Base-by-base conservation (phyloP, 305 asterid genomes). In the Fraxinus xanthoxyloides region DNA sequence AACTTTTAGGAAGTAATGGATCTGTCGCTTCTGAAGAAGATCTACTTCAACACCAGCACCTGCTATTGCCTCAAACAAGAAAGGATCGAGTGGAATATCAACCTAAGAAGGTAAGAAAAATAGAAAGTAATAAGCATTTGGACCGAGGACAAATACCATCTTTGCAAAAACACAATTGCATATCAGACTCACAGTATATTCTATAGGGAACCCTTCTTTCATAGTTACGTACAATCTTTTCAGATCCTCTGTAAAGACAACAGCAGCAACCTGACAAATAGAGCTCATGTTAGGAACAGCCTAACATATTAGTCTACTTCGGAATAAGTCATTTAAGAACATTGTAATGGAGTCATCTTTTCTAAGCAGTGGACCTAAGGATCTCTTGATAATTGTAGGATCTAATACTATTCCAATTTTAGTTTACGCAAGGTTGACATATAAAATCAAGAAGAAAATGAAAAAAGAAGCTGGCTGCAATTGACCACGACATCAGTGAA, bases 151-250 rank as follows among this genome's bases (percentile, higher is more conserved):
- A 78, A 84, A 79, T 76, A 75, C 59, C 34, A 63, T 63, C 26
- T 31, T 77, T 17, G 38, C 54, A 69, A 34, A 23, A 78, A 82
- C 69, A 76, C 65, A 84, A 78, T 56, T 72, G 65, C 76, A 77
- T 72, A 80, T 34, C 84, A 83, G 74, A 88, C 99, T 93, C 92
- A 97, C 99, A 78, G 82, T 86, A 86, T 92, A 97, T 87, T 97
- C 99, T 77, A 94, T 86, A 15, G 99, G 99, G 87, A 97, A 97
- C 32, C 99, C 99, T 93, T 97, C 99, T 81, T 93, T 94, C 99
- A 97, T 94, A 87, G 97, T 94, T 82, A 92, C 90, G 75, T 90
- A 97, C 89, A 97, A 80, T 81, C 97, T 92, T 90, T 97, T 97
- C 87, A 97, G 91, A 86, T 97, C 99, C 91, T 97, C 99, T 2